Evolutionary conservation across 768 basidiomycete species (phyloP).

Genomic region (Trametes villosa): DNA sequence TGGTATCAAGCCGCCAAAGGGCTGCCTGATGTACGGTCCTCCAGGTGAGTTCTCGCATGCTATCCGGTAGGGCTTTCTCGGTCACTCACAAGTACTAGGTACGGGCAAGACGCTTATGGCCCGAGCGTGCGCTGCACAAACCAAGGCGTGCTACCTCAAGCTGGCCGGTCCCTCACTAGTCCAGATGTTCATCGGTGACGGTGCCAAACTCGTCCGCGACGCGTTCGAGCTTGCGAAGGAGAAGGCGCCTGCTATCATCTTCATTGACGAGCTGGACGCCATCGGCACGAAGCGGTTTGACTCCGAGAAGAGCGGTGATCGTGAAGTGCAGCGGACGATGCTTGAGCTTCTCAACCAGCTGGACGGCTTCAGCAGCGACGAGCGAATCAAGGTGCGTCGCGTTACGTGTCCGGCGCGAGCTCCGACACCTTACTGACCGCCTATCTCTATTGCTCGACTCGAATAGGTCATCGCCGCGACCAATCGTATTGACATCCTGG

Average conservation of each 20-base stretch:
- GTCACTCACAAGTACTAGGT: conserved; percentile 44
- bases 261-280: conserved; percentile 98
- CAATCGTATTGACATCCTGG: conserved; percentile 97
- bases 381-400: conserved; percentile 85
- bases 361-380: conserved; percentile 96
- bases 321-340: conserved; percentile 99
- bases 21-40: conserved; percentile 98
- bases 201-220: conserved; percentile 97
- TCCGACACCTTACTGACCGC: conserved; percentile 9
- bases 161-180: conserved; percentile 97
- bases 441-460: conserved; percentile 1
- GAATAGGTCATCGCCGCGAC: conserved; percentile 95
- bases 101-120: conserved; percentile 98
- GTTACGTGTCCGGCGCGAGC: conserved; percentile 6
- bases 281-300: conserved; percentile 99
- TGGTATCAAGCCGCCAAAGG: conserved; percentile 98
- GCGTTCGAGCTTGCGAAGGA: conserved; percentile 98
- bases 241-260: conserved; percentile 98
- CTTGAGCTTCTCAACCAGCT: conserved; percentile 96
- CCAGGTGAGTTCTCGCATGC: conserved; percentile 64
- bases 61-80: background rate
- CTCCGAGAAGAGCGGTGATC: conserved; percentile 97
- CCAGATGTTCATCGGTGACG: conserved; percentile 99
- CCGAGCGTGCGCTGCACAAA: conserved; percentile 96
- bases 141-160: conserved; percentile 97